Evolutionary conservation across 768 basidiomycete genomes (phyloP), one percentile per base, ranked within the genome.

Genomic region (Astraeus odoratus): DNA sequence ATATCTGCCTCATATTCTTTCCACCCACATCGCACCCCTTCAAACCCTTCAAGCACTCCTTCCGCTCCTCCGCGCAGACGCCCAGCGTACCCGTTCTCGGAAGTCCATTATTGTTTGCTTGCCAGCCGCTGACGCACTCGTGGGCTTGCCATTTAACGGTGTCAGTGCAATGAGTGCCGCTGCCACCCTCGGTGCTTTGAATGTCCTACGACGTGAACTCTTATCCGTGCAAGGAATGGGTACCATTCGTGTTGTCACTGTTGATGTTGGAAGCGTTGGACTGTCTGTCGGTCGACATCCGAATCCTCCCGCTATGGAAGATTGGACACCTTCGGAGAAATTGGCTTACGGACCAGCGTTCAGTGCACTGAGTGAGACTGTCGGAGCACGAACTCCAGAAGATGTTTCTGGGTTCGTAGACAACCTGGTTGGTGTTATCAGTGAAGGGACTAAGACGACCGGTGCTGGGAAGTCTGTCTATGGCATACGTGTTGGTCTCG

Each of bases 81-180:
- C 83, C 71, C 37, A 75, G 73, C 37, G 69, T 67, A 8, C 72
- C 69, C 60, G 69, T 73, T 58, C 50, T 22, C 53, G 45, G 49
- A 60, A 53, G 36, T 63, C 77, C 10, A 80, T 91, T 50, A 69
- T 91, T 34, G 66, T 90, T 27, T 89, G 87, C 57, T 65, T 90
- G 8, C 86, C 89, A 0, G 81, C 83, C 15, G 76, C 77, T 34
- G 80, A 85, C 54, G 75, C 79, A 33, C 78, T 78, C 42, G 79
- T 86, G 31, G 87, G 87, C 9, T 67, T 88, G n/a, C 84, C 87
- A 5, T 88, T 76, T 51, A 59, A 67, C 18, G 56, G 64, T 16
- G 77, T 82, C 33, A 78, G 79, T 47, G 77, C 86, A 9, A 90
- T 92, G 84, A 80, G 77, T 50, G 80, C 83, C 24, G 81, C 80